Base-by-base conservation (phyloP, 2,329 filamentous ascomycete species). In the Madurella fahalii region DNA sequence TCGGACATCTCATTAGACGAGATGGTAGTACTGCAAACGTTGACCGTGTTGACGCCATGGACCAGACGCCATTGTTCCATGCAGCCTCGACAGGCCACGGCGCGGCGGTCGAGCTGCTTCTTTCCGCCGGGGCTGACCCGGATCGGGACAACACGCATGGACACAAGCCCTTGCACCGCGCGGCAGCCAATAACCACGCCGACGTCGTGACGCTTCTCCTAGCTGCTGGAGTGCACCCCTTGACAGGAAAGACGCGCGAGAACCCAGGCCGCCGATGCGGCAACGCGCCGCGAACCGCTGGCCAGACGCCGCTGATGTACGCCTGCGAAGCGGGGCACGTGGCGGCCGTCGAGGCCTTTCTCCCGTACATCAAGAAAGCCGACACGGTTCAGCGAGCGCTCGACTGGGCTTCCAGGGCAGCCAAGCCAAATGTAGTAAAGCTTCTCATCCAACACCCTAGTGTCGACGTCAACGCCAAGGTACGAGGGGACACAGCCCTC, bases 111-210 rank as follows among this genome's bases (percentile, higher is more conserved):
- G 49, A 51, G 1, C 40, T 59, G 0, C 46, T 71, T 25, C 25
- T 69, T 2, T 48, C 48, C 4, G 53, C 60, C 11, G 66, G 65
- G 1, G 70, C 65, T 4, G 56, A 67, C 15, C 64, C 62, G 9
- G 58, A 68, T 42, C 32, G 50, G 15, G 40, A 53, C 1, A 59
- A 67, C 1, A 48, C 42, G 7, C 2, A 52, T 16, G 71, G 72
- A 0, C 42, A 61, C 1, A 69, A 58, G n/a, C 68, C 73, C 5
- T 54, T 76, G 1, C 69, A 75, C 49, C 7, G 56, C 20, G 72
- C 72, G 5, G 69, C 70, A 2, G 54, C 5, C 4, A 62, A 57
- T 9, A 71, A 72, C 39, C 64, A 69, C 52, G 48, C 56, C 4
- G 58, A 57, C 5, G 66, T 65, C 31, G 62, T 71, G 4, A 56